Base-by-base conservation (phyloP, 805 yeast species). In the Schwanniomyces polymorphus region DNA sequence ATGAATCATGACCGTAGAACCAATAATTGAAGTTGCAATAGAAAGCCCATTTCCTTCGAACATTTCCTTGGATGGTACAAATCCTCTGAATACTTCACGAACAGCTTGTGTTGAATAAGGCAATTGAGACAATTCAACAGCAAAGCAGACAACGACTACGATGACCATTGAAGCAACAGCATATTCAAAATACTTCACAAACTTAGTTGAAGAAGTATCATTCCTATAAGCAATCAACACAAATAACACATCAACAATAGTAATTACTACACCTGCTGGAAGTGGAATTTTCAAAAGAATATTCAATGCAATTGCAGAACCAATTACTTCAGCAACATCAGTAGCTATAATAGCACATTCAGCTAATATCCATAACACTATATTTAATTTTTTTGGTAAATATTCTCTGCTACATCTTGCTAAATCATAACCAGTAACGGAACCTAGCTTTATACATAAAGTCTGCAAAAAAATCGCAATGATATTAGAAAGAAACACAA, bases 1-100 rank as follows among this genome's bases (percentile, higher is more conserved):
- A 56, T 76, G 81, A 44, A 78, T 76, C 81, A 76, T 76, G 27
- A 76, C 81, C 1, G 81, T 76, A 37, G 80, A 72, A 47, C 81
- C 81, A 45, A 76, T 60, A 44, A 76, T 66, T 5, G 78, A 72
- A 27, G 78, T 74, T 33, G 79, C 79, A 43, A 74, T 72, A 34
- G 77, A 70, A 59, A 76, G 57, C n/a, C 80, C 78, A 42, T 58
- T 61, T 10, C 72, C 74, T 43, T 64, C 59, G 46, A 76, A 62
- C 75, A 76, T 72, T 49, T 67, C 62, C 23, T 56, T 54, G 2
- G 76, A 72, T 4, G 81, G 81, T 1, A 59, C 67, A 52, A 61
- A 76, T 0, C 81, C 80, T 37, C 78, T 58, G 45, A 76, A 65
- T 14, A 76, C 60, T 18, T 65, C 57, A n/a, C 68, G 46, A 7